Evolutionary conservation across 768 basidiomycete genomes (phyloP).

Genomic region (Crucibulum laeve): DNA sequence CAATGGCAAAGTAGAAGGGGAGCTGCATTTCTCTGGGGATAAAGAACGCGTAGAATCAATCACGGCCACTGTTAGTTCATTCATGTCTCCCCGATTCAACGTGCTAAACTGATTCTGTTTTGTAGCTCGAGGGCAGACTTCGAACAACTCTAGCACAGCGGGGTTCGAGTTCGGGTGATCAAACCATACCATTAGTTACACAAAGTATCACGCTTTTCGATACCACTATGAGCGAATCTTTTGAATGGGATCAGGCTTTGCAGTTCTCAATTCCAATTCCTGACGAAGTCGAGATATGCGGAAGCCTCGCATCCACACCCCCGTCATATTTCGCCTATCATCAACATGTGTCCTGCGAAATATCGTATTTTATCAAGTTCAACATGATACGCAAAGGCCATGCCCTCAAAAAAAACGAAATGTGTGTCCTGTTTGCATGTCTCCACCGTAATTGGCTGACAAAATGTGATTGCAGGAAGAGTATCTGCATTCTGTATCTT

Average conservation of each 20-base stretch:
- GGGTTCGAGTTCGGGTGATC: slow-evolving; percentile 19
- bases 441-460: no score
- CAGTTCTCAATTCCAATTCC: slow-evolving; percentile 37
- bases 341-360: slow-evolving; percentile 24
- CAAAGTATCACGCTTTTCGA: slow-evolving; percentile 22
- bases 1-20: slow-evolving; percentile 34
- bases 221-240: slow-evolving; percentile 11
- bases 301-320: slow-evolving; percentile 24
- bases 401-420: slow-evolving; percentile 31
- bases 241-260: slow-evolving; percentile 20
- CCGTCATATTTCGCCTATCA: slow-evolving; percentile 28
- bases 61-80: slow-evolving; percentile 30
- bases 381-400: slow-evolving; percentile 32
- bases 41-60: slow-evolving; percentile 32
- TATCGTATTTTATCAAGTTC: slow-evolving; percentile 32
- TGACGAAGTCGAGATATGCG: slow-evolving; percentile 19
- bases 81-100: neutral
- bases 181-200: slow-evolving; percentile 19
- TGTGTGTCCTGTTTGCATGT: no score
- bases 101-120: neutral
- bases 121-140: slow-evolving; percentile 32
- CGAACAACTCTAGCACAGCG: slow-evolving; percentile 26
- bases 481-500: slow-evolving; percentile 35
- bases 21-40: slow-evolving; percentile 25
- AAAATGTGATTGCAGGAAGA: slow-evolving; percentile 21